Evolutionary conservation across 208 protist species (phyloP).

Genomic region (Trypanosoma grayi): DNA sequence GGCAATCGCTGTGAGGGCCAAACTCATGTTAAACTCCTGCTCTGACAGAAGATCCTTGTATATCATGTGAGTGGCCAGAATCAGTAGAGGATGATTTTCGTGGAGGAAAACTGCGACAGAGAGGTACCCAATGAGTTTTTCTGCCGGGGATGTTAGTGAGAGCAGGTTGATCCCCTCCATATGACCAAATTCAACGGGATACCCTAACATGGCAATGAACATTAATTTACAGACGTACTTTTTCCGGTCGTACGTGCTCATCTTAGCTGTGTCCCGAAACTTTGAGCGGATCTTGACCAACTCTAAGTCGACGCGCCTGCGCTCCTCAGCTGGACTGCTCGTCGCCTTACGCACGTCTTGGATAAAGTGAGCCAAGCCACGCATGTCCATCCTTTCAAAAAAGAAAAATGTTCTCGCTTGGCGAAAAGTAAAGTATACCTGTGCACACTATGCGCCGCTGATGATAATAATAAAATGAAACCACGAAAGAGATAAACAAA

Average conservation of each 20-base stretch:
- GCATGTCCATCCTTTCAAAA: constrained; percentile 93
- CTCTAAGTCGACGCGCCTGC: constrained; percentile 97
- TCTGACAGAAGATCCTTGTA: constrained; percentile 93
- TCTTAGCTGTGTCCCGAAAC: constrained; percentile 86
- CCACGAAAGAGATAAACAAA: background rate
- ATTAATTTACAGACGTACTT: constrained; percentile 99
- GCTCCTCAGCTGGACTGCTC: constrained; percentile 93
- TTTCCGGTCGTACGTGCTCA: constrained; percentile 96
- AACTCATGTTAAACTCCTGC: constrained; percentile 90
- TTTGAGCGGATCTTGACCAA: constrained; percentile 98
- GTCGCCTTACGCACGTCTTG: constrained; percentile 92
- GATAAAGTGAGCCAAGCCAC: constrained; percentile 96
- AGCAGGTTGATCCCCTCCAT: constrained; percentile 99
- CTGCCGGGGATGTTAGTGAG: constrained; percentile 91
- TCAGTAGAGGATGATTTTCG: constrained; percentile 96
- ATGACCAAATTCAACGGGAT: constrained; percentile 99
- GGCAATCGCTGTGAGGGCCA: constrained; percentile 97
- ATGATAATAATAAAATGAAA: background rate
- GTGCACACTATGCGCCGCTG: background rate
- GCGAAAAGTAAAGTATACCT: background rate
- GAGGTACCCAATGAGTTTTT: constrained; percentile 98
- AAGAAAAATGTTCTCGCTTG: background rate
- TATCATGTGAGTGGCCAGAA: constrained; percentile 98
- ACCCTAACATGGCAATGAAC: constrained; percentile 99
- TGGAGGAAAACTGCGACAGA: constrained; percentile 95